Evolutionary conservation across 2,329 filamentous ascomycete genomes (phyloP).

Genomic region (Fusarium longipes): DNA sequence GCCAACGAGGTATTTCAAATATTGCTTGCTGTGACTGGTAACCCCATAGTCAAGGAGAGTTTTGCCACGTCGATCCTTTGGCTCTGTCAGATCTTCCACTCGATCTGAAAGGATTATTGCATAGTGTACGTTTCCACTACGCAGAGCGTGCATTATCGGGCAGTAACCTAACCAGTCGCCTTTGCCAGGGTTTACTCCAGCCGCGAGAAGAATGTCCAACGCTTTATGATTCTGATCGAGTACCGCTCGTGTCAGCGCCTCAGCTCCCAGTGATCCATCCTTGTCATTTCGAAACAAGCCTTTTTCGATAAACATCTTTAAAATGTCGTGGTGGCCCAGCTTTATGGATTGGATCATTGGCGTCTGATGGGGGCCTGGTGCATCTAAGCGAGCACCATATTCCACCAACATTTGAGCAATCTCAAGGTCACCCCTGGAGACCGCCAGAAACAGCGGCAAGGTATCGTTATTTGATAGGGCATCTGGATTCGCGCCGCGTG

Average conservation of each 20-base stretch:
- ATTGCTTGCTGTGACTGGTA: not conserved
- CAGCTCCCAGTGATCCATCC: not conserved
- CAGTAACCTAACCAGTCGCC: not conserved
- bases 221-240: not conserved
- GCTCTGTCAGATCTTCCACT: not conserved
- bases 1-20: not conserved
- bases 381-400: not conserved
- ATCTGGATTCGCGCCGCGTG: not conserved
- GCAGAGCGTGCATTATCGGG: conserved; percentile 5
- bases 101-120: not conserved
- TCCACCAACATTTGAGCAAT: conserved; percentile 1
- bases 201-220: not conserved
- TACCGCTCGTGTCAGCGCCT: conserved; percentile 1
- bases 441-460: not conserved
- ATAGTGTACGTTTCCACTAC: not conserved
- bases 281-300: not conserved
- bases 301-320: conserved; percentile 5
- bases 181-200: not conserved
- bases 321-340: not conserved
- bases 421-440: not conserved
- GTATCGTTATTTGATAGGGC: not conserved
- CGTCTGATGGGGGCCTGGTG: not conserved
- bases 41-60: conserved; percentile 12
- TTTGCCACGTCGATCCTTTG: not conserved
- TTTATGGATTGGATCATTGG: not conserved